A percentile compares a stretch with the other conserved stretches of the same genome.
These are phyloP conservation scores for Tilletia indica DNA, from an alignment of 1,284 basidiomycete species.

Conservation along the genomic window DNA sequence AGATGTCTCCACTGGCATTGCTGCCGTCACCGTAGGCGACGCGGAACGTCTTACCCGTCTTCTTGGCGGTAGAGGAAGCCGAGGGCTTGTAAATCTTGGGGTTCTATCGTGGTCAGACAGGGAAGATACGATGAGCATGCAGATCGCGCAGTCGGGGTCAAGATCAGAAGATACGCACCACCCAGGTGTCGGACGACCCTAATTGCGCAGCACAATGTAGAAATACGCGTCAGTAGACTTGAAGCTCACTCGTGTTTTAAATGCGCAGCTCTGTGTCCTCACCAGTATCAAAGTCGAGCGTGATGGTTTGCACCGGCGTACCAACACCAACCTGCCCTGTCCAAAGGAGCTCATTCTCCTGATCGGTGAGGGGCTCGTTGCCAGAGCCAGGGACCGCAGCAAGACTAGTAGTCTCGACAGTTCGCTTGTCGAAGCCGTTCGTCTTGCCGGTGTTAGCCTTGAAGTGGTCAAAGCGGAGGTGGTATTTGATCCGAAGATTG, in stretches of 20 bases:
- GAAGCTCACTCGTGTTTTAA: background rate
- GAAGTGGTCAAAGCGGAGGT: conserved; percentile 18
- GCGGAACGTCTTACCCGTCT: conserved; percentile 20
- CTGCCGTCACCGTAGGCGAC: conserved; percentile 24
- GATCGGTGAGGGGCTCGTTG: conserved; percentile 13
- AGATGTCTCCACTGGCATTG: conserved; percentile 20
- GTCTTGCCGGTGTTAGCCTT: conserved; percentile 18
- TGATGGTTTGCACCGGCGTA: conserved; percentile 17
- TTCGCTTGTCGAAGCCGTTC: conserved; percentile 10
- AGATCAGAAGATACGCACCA: background rate
- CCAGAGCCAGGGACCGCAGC: background rate
- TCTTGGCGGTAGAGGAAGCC: conserved; percentile 10
- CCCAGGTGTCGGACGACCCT: conserved; percentile 4
- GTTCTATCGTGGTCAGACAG: background rate
- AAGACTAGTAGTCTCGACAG: background rate
- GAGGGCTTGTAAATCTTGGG: conserved; percentile 22
- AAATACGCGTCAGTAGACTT: no score
- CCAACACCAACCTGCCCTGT: conserved; percentile 14
- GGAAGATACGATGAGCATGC: background rate
- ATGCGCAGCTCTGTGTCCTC: background rate
- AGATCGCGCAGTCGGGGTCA: background rate
- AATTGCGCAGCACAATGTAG: no score
- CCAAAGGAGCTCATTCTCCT: conserved; percentile 20
- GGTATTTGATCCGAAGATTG: conserved; percentile 12
- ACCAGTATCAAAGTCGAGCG: conserved; percentile 17